Conservation (phyloP, 1,284 basidiomycete species). For the Ganoderma lucidum region DNA sequence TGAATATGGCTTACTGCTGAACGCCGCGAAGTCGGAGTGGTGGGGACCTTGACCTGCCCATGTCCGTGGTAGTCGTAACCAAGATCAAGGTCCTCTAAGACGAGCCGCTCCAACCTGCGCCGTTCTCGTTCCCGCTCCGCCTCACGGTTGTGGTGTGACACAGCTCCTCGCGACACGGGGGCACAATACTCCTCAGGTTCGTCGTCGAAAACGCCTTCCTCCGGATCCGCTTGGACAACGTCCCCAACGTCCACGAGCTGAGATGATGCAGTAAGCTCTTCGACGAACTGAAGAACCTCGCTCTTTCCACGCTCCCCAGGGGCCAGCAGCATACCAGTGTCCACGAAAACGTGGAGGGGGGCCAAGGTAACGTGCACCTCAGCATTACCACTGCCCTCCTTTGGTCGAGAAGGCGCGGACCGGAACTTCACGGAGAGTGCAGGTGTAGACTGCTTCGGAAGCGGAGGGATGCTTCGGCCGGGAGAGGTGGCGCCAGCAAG, state of each 20-base stretch:
- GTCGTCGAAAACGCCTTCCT: conserved; percentile 31
- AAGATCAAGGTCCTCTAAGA: conserved; percentile 63
- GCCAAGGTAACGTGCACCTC: conserved; percentile 52
- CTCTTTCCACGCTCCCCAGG: conserved; percentile 44
- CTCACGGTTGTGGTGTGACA: conserved; percentile 34
- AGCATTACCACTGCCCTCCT: conserved; percentile 12
- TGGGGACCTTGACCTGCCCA: conserved; percentile 10
- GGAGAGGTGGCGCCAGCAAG: conserved; percentile 29
- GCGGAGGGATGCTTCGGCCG: conserved; percentile 13
- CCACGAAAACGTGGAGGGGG: conserved; percentile 79
- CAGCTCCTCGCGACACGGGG: conserved; percentile 42
- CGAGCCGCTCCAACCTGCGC: conserved; percentile 54
- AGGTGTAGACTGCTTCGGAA: conserved; percentile 20
- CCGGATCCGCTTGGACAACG: conserved; percentile 30
- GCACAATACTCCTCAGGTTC: conserved; percentile 44
- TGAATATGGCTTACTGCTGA: conserved; percentile 32
- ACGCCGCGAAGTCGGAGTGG: conserved; percentile 13
- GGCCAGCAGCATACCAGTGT: conserved; percentile 60
- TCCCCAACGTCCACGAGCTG: conserved; percentile 29
- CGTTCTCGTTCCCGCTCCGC: conserved; percentile 49
- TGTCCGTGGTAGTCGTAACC: conserved; percentile 53
- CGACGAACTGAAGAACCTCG: conserved; percentile 49
- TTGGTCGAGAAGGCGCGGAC: conserved; percentile 14
- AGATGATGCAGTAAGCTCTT: conserved; percentile 38
- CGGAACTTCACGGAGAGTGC: conserved; percentile 36